Percentiles rank a stretch among this genome's conserved stretches.
phyloP scores from a whole-genome alignment of 768 basidiomycete species.

The Boletus tomentosulus region DNA sequence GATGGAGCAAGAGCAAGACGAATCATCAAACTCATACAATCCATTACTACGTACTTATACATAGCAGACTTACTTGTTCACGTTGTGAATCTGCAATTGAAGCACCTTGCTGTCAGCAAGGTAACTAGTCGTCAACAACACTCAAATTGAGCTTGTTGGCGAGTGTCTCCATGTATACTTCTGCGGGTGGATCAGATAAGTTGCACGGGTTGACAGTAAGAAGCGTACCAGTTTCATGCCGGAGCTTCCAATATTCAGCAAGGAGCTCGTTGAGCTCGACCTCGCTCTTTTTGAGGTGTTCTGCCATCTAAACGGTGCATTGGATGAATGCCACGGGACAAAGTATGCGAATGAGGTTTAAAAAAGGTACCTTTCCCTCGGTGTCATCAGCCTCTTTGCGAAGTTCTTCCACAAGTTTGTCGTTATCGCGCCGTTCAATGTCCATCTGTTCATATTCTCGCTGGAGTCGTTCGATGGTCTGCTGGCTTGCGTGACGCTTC shows the following conservation, averaged over 20 bases:
- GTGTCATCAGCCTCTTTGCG: conserved; percentile 65
- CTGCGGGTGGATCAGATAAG: conserved; percentile 34
- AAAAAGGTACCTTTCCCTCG: conserved; percentile 52
- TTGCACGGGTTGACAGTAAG: not conserved
- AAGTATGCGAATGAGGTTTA: not conserved
- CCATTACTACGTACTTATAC: too few relatives aligned
- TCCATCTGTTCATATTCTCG: conserved; percentile 78
- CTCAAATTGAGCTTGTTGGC: conserved; percentile 75
- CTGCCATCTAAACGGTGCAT: conserved; percentile 54
- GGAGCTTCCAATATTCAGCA: conserved; percentile 76
- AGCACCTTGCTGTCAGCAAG: too few relatives aligned
- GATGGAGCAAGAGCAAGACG: too few relatives aligned
- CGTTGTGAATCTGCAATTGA: too few relatives aligned
- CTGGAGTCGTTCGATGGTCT: conserved; percentile 71
- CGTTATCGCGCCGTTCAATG: conserved; percentile 70
- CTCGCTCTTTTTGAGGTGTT: conserved; percentile 72
- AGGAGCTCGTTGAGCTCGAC: conserved; percentile 77
- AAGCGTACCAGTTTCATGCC: conserved; percentile 65
- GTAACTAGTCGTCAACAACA: conserved; percentile 30
- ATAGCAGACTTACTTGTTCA: too few relatives aligned
- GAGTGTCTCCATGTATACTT: conserved; percentile 83
- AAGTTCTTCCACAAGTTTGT: conserved; percentile 73
- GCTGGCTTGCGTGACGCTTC: conserved; percentile 66
- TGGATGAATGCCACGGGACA: not conserved
- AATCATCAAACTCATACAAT: too few relatives aligned